Conservation (phyloP, 73 alveolate genomes). For the Blepharisma japonicum region DNA sequence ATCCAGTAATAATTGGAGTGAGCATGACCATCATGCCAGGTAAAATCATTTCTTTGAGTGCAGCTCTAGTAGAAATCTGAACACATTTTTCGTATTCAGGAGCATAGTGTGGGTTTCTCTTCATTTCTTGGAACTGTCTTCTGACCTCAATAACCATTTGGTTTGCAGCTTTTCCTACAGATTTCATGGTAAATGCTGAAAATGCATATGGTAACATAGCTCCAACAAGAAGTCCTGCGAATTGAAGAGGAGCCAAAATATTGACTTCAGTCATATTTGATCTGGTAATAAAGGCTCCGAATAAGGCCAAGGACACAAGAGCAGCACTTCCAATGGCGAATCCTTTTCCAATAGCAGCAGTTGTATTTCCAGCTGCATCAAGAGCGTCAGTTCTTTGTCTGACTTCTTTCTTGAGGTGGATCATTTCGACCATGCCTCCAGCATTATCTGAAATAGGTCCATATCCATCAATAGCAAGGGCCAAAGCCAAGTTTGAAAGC, state of each 20-base stretch:
- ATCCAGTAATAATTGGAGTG: conserved; percentile 79
- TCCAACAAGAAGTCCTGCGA: conserved; percentile 82
- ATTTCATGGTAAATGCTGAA: conserved; percentile 89
- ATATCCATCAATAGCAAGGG: conserved; percentile 90
- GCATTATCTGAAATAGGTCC: conserved; percentile 98
- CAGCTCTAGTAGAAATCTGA: conserved; percentile 77
- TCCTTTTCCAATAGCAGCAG: conserved; percentile 97
- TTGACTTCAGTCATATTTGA: conserved; percentile 46
- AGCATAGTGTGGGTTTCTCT: conserved; percentile 32
- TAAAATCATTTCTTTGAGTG: conserved; percentile 75
- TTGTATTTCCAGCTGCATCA: conserved; percentile 97
- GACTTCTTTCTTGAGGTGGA: conserved; percentile 76
- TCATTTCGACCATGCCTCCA: conserved; percentile 98
- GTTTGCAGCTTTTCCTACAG: conserved; percentile 90
- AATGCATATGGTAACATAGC: conserved; percentile 93
- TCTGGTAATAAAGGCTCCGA: conserved; percentile 88
- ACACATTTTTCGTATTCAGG: conserved; percentile 87
- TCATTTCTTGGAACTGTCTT: conserved; percentile 58
- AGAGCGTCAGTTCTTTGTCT: conserved; percentile 91
- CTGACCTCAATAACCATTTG: conserved; percentile 83
- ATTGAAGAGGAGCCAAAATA: conserved; percentile 58
- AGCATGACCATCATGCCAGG: conserved; percentile 85
- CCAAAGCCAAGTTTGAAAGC: conserved; percentile 87
- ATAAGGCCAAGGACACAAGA: conserved; percentile 90
- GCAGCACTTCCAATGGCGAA: conserved; percentile 99